Conservation (phyloP, 306 rosid genomes). For the Psophocarpus tetragonolobus region DNA sequence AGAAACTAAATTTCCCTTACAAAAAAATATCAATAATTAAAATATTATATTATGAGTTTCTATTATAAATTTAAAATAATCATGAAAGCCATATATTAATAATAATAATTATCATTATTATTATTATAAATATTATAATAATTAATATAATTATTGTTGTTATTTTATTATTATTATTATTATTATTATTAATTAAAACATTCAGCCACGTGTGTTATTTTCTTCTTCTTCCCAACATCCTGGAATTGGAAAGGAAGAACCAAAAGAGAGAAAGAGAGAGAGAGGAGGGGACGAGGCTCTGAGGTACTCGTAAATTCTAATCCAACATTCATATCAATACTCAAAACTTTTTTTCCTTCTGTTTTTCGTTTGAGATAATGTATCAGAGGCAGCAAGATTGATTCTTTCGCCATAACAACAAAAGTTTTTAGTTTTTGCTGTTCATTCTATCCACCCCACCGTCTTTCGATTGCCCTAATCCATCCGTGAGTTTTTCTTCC, state of each 20-base stretch:
- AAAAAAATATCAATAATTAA: too few species aligned
- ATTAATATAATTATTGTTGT: too few species aligned
- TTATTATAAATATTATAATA: too few species aligned
- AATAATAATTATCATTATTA: too few species aligned
- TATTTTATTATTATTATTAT: too few species aligned
- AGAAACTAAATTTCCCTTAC: too few species aligned
- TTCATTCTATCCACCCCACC: not conserved
- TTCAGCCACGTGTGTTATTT: not conserved
- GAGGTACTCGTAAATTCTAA: not conserved
- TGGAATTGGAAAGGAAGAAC: not conserved
- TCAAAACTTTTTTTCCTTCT: not conserved
- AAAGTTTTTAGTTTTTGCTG: not conserved
- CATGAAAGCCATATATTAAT: too few species aligned
- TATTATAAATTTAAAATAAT: too few species aligned
- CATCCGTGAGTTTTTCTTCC: conserved; percentile 3
- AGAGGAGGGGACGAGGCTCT: not conserved
- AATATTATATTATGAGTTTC: too few species aligned
- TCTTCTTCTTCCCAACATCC: not conserved
- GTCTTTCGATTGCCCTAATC: not conserved
- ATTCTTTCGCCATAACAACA: not conserved
- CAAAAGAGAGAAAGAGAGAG: not conserved
- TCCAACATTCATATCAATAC: not conserved
- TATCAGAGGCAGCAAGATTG: not conserved
- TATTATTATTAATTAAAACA: too few species aligned
- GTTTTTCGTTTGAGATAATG: not conserved